Evolutionary conservation across 352 stramenopile genomes (phyloP).

Genomic region (Blastocystis sp.): DNA sequence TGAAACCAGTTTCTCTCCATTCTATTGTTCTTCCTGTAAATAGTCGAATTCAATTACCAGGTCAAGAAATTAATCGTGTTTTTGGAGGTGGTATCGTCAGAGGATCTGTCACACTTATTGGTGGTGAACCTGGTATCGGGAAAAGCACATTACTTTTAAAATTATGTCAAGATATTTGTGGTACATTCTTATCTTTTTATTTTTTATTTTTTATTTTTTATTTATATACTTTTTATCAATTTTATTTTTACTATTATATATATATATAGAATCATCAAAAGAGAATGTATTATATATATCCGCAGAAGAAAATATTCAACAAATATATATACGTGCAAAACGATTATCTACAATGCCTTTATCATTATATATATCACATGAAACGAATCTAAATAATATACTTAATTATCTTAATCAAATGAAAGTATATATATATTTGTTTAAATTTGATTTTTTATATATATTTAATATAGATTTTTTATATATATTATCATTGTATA

Average conservation of each 20-base stretch:
- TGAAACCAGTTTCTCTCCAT: neutral
- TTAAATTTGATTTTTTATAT: neutral
- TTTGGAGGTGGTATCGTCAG: constrained; percentile 28
- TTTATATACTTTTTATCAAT: too few species aligned
- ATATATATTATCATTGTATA: too few species aligned
- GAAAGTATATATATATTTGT: neutral
- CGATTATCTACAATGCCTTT: constrained; percentile 6
- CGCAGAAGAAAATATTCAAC: constrained; percentile 27
- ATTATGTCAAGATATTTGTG: constrained; percentile 18
- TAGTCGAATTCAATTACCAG: constrained; percentile 4
- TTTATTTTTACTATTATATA: too few species aligned
- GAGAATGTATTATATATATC: constrained; percentile 24
- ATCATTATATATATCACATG: constrained; percentile 13
- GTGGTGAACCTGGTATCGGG: constrained; percentile 29
- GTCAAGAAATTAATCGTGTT: constrained; percentile 27
- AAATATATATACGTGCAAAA: constrained; percentile 30
- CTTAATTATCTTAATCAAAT: constrained; percentile 5
- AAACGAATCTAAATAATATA: constrained; percentile 27
- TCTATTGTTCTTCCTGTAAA: constrained; percentile 6
- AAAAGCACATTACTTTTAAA: constrained; percentile 26
- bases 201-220: too few species aligned
- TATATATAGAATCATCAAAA: neutral
- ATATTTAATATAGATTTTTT: too few species aligned
- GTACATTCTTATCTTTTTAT: too few species aligned
- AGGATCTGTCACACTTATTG: constrained; percentile 22